These are phyloP conservation scores for Dictyostelium capitatum DNA, from an alignment of 78 protist species.

Conservation along the genomic window DNA sequence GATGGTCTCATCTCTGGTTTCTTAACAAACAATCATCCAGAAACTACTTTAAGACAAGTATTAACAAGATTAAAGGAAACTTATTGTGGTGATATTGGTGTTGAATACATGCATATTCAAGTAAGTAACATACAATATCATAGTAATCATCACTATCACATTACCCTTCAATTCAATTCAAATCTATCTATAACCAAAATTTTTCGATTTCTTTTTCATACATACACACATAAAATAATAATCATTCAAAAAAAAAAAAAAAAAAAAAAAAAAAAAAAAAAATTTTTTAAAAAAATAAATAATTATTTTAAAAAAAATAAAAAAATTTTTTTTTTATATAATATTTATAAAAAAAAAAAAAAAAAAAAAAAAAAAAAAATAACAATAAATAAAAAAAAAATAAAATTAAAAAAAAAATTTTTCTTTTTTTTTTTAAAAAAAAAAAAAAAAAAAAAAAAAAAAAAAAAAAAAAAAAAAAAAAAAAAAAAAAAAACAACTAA, in stretches of 20 bases:
- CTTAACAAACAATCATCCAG: slow-evolving; percentile 65
- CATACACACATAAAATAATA: too few species aligned
- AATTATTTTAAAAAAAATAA: too few species aligned
- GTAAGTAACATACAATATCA: neutral
- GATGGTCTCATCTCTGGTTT: slow-evolving; percentile 79
- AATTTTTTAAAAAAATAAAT: too few species aligned
- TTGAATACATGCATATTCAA: slow-evolving; percentile 86
- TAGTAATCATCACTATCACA: too few species aligned
- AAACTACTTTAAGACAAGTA: slow-evolving; percentile 76
- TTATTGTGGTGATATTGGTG: slow-evolving; percentile 79
- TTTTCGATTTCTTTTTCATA: too few species aligned
- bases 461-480: slow-evolving; percentile 4
- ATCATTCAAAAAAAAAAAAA: neutral
- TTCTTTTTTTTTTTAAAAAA: too few species aligned
- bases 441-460: neutral
- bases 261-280: neutral
- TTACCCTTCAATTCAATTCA: too few species aligned
- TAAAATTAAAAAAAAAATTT: neutral
- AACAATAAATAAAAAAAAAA: neutral
- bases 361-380: neutral
- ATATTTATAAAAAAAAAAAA: too few species aligned
- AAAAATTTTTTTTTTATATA: too few species aligned
- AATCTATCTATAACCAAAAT: too few species aligned
- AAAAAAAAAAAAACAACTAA: neutral
- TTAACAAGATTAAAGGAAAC: slow-evolving; percentile 55